Evolutionary conservation across 1,139 yeast species (phyloP), one percentile per base, ranked within the genome.

Genomic region (Blastobotrys indianensis): DNA sequence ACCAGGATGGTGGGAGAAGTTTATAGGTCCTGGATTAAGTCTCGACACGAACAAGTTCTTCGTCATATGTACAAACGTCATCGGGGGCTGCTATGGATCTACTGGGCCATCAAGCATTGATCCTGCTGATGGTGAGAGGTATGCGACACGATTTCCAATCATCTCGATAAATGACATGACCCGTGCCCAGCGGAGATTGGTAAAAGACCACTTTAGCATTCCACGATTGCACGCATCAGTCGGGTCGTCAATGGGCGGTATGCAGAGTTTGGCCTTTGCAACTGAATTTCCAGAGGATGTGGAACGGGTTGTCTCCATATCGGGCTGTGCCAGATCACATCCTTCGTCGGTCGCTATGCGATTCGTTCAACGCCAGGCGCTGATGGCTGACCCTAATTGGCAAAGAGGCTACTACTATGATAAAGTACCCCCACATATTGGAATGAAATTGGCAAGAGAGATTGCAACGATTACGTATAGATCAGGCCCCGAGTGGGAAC

Each of bases 401-500:
- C 83, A 83, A 55, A 75, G 95, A 51, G 97, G 97, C 0, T 83
- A 80, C 61, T 88, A 88, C 65, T 88, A 88, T 61, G 79, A 77
- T 51, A 68, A 73, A 6, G 69, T 87, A 1, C 95, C 95, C 4
- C 97, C 97, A 1, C 96, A 88, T 63, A 80, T 83, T 16, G 97
- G 97, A 10, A 88, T 88, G 97, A 90, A 88, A 61, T 73, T 88
- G 42, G 94, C 97, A 1, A 74, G 97, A 52, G 95, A 87, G 63
- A 86, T 88, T 43, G 97, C 96, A 15, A 88, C 97, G 0, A 87
- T 90, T 41, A 87, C 97, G 0, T 88, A 88, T 63, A 74, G 97
- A 55, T 85, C 95, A 1, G 97, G 97, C 0, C 97, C 97, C 1
- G 97, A 88, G 64, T 88, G 97, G 97, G 97, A 88, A 62, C 79